Base-by-base conservation (phyloP, 73 alveolate species). In the Vitrella brassicaformis region DNA sequence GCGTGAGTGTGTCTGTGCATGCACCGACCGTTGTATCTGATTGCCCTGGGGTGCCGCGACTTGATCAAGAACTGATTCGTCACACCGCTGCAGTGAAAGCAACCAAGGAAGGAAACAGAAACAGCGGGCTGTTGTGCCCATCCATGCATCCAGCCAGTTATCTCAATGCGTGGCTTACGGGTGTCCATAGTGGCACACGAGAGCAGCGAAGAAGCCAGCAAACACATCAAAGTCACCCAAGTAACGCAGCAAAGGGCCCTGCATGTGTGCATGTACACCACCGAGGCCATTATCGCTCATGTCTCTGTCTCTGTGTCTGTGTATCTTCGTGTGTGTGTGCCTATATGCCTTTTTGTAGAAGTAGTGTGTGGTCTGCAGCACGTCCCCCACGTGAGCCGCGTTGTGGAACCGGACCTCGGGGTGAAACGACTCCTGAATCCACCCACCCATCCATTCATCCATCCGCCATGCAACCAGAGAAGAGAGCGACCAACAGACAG, bases 101-200 rank as follows among this genome's bases (percentile, higher is more conserved):
- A 14, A 14, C 22, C 56, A 4, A 39, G 14, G 22, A 39, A 14
- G 14, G 14, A 39, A 39, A 39, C 4, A 39, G 56, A 39, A 39
- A 39, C 4, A 39, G 56, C 22, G 56, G 14, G n/a, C n/a, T n/a
- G n/a, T n/a, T n/a, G n/a, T n/a, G n/a, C n/a, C n/a, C n/a, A n/a
- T n/a, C n/a, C n/a, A n/a, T n/a, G n/a, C n/a, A n/a, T n/a, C n/a
- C n/a, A n/a, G n/a, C n/a, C n/a, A n/a, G n/a, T n/a, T n/a, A n/a
- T n/a, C n/a, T n/a, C n/a, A n/a, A n/a, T n/a, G n/a, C n/a, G n/a
- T n/a, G n/a, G 14, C 56, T 39, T 4, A 39, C 56, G 95, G 95
- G 80, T 91, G 97, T 31, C 90, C 92, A 31, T 71, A 85, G 79
- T 91, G 95, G 74, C 86, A 93, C 66, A 86, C 74, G 31, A 91